Percentiles rank a stretch among this genome's conserved stretches.
Evolutionary conservation across 495 filamentous ascomycete species (phyloP).

Genomic region (Hypoxylon rickii): DNA sequence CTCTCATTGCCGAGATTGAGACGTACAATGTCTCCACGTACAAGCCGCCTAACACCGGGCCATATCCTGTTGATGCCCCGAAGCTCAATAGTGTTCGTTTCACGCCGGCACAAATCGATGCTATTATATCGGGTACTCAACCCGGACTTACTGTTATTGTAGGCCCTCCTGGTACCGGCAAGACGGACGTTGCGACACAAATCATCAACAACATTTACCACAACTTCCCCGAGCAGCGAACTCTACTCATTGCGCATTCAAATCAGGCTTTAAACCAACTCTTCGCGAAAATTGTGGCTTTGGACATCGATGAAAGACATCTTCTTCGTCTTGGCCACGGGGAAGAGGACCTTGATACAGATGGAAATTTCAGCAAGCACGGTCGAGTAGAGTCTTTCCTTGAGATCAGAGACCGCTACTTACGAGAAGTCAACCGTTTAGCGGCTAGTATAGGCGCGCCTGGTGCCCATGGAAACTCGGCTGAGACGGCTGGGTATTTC

Average conservation of each 20-base stretch:
- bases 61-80: constrained; percentile 86
- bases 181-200: constrained; percentile 97
- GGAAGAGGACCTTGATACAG: constrained; percentile 88
- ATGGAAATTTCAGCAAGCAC: constrained; percentile 89
- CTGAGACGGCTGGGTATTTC: constrained; percentile 97
- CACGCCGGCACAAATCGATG: constrained; percentile 88
- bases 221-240: constrained; percentile 91
- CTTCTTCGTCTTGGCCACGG: constrained; percentile 91
- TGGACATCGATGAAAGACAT: constrained; percentile 96
- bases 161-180: constrained; percentile 94
- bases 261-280: constrained; percentile 98
- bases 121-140: constrained; percentile 91
- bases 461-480: constrained; percentile 90
- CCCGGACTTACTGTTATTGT: constrained; percentile 94
- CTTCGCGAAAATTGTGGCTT: constrained; percentile 94
- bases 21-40: constrained; percentile 86
- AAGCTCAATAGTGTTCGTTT: constrained; percentile 85
- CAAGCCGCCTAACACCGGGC: constrained; percentile 85
- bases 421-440: constrained; percentile 85
- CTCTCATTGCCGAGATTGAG: constrained; percentile 60
- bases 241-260: constrained; percentile 91
- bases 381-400: constrained; percentile 96
- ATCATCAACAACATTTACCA: constrained; percentile 99
- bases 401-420: constrained; percentile 77
- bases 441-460: constrained; percentile 81